Conservation (phyloP, 257 asterid genomes). For the Oldenlandia corymbosa region DNA sequence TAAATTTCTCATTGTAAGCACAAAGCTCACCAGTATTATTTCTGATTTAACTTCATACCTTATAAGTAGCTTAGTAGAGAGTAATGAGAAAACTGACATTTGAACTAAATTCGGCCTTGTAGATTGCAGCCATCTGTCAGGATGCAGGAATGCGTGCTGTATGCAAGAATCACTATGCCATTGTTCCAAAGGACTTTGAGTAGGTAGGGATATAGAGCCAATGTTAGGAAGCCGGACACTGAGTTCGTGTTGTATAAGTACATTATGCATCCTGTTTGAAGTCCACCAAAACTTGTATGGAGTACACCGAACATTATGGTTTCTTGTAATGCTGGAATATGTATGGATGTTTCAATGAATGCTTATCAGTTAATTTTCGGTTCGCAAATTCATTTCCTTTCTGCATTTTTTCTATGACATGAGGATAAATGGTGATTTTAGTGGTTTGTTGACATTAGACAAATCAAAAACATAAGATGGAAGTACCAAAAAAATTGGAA, state of each 20-base stretch:
- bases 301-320: neutral
- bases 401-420: neutral
- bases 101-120: constrained; percentile 12
- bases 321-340: neutral
- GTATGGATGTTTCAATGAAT: neutral
- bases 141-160: constrained; percentile 98
- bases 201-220: constrained; percentile 81
- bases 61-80: no score
- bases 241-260: constrained; percentile 74
- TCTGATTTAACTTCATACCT: no score
- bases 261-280: neutral
- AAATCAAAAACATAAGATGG: no score
- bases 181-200: constrained; percentile 81
- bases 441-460: no score
- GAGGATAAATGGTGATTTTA: neutral
- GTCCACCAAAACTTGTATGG: neutral
- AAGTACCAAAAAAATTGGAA: no score
- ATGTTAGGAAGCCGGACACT: constrained; percentile 85
- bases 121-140: constrained; percentile 81
- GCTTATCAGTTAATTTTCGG: neutral
- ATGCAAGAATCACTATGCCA: constrained; percentile 74
- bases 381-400: no score
- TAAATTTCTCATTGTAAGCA: no score
- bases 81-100: neutral
- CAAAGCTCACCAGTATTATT: no score